Evolutionary conservation across 1,139 yeast genomes (phyloP).

Genomic region (Tardiomyces depauwii): DNA sequence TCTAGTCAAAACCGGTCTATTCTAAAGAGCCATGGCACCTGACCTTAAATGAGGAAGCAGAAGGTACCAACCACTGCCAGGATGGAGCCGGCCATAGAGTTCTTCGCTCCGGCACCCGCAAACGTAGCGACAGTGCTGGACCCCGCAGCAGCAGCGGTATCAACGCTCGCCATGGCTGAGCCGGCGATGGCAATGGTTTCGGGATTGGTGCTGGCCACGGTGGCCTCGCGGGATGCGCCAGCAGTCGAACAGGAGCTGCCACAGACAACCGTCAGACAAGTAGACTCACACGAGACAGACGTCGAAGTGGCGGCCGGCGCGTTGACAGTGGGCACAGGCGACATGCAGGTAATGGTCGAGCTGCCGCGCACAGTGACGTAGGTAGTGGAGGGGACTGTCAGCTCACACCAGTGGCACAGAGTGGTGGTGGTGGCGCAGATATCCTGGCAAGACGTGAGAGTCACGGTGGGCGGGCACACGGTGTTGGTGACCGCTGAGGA

Average conservation of each 20-base stretch:
- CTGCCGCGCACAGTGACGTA: neutral
- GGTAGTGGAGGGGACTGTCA: neutral
- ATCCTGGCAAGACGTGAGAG: neutral
- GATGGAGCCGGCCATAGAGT: no score
- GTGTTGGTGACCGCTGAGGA: neutral
- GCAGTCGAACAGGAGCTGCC: constrained; percentile 1
- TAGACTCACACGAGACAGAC: neutral
- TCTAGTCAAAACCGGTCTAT: no score
- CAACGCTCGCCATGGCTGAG: no score
- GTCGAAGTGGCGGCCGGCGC: neutral
- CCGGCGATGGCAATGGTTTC: no score
- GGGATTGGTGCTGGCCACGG: no score
- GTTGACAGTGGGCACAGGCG: neutral
- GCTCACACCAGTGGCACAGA: neutral
- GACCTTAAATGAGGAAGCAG: no score
- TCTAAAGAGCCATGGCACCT: no score
- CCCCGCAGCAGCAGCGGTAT: no score
- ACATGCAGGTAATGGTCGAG: neutral
- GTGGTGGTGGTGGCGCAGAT: neutral
- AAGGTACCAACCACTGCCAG: no score
- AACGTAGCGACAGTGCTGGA: no score
- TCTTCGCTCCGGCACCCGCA: no score
- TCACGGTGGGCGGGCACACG: neutral
- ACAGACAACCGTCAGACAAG: constrained; percentile 1
- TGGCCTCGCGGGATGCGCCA: no score